Evolutionary conservation across 73 alveolate genomes (phyloP).

Genomic region (Stentor roeselii): DNA sequence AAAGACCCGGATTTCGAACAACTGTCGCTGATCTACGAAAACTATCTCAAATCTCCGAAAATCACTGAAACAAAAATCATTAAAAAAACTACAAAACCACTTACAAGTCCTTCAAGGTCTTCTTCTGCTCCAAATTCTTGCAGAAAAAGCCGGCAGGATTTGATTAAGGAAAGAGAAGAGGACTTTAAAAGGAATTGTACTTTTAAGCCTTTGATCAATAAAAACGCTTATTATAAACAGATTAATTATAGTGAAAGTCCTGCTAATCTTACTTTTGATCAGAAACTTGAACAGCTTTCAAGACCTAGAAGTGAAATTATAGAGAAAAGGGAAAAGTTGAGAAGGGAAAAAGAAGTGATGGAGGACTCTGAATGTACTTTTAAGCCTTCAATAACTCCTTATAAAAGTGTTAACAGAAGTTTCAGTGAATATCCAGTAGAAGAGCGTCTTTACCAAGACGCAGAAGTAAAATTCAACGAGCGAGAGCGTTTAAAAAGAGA

Average conservation of each 20-base stretch:
- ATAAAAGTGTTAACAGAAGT: conserved; percentile 19
- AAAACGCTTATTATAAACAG: not conserved
- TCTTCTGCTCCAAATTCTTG: not conserved
- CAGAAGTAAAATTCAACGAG: not conserved
- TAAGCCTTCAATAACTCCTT: conserved; percentile 10
- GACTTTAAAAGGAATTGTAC: not conserved
- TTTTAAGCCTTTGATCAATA: not conserved
- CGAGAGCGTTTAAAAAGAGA: conserved; percentile 13
- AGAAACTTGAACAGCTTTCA: not conserved
- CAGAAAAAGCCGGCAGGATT: not conserved
- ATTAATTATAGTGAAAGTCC: conserved; percentile 1
- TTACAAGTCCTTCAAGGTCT: not conserved
- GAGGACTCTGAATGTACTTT: conserved; percentile 15
- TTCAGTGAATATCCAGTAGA: conserved; percentile 10
- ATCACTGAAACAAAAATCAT: not conserved
- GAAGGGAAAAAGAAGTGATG: conserved; percentile 3
- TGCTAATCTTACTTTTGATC: not conserved
- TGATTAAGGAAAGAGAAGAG: conserved; percentile 7
- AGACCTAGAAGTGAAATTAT: conserved; percentile 19
- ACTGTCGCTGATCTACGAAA: not conserved
- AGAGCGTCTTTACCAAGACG: conserved; percentile 20
- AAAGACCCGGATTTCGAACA: conserved; percentile 22
- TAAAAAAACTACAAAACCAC: not conserved
- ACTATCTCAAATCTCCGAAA: conserved; percentile 1
- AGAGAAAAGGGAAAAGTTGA: conserved; percentile 12